A percentile compares a stretch with the other conserved stretches of the same genome.
phyloP scores from a whole-genome alignment of 352 stramenopile species.

The Pythium sp. region DNA sequence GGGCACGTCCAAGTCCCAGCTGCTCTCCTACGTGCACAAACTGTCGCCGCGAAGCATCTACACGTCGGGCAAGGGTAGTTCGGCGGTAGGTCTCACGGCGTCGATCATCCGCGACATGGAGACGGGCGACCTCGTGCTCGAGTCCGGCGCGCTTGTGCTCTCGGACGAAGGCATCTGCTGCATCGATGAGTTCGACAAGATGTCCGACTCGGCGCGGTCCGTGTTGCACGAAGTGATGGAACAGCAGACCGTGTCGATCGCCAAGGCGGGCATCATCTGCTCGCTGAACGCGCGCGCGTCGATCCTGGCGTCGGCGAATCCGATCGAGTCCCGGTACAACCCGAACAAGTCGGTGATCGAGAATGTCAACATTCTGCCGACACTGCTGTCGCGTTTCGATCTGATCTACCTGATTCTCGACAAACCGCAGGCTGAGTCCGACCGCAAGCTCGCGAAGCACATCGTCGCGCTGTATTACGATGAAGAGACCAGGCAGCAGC shows the following conservation, averaged over 20 bases:
- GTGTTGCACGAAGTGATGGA: constrained; percentile 99
- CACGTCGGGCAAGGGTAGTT: constrained; percentile 98
- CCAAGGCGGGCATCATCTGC: constrained; percentile 97
- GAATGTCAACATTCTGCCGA: constrained; percentile 51
- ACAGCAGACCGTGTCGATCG: constrained; percentile 97
- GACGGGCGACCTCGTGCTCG: constrained; percentile 96
- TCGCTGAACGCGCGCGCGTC: constrained; percentile 85
- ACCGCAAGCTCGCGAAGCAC: constrained; percentile 95
- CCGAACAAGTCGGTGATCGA: constrained; percentile 90
- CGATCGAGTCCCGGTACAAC: constrained; percentile 98
- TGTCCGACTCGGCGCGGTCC: constrained; percentile 96
- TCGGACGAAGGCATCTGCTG: constrained; percentile 98
- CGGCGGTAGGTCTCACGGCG: constrained; percentile 97
- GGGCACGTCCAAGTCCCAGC: constrained; percentile 97
- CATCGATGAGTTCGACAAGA: constrained; percentile 99
- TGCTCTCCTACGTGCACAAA: constrained; percentile 97
- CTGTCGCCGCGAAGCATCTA: constrained; percentile 97
- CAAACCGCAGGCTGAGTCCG: constrained; percentile 91
- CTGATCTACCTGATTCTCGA: constrained; percentile 99
- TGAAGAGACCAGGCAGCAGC: constrained; percentile 52
- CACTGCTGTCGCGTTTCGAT: constrained; percentile 98
- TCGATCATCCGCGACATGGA: constrained; percentile 96
- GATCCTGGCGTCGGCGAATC: constrained; percentile 98
- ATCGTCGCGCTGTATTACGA: constrained; percentile 97
- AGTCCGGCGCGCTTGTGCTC: constrained; percentile 96